Percentiles rank a stretch among this genome's conserved stretches.
phyloP scores from a whole-genome alignment of 164 flowering plant genomes.

The Piper longum region DNA sequence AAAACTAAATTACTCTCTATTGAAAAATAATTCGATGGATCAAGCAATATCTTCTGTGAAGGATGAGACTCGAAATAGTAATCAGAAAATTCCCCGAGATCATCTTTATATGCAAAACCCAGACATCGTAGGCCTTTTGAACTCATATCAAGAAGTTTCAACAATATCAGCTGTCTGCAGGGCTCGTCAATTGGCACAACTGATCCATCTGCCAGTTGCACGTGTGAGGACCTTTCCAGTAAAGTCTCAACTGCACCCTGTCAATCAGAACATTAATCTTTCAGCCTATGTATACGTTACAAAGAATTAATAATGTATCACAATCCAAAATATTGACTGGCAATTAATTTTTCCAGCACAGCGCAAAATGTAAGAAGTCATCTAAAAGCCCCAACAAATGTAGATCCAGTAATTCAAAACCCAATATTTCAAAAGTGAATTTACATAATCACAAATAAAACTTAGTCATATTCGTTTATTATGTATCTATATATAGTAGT shows the following conservation, averaged over 20 bases:
- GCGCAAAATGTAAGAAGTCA: no score
- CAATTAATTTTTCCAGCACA: no score
- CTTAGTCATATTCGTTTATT: no score
- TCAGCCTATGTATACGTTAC: not conserved
- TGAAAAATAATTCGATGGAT: constrained; percentile 50
- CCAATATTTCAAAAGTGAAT: no score
- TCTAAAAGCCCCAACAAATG: no score
- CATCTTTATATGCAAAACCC: constrained; percentile 82
- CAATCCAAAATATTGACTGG: no score
- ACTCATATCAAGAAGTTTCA: constrained; percentile 57
- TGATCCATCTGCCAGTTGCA: constrained; percentile 88
- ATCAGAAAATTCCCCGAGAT: constrained; percentile 68
- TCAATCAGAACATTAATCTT: not conserved
- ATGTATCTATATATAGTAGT: no score
- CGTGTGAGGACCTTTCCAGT: constrained; percentile 64
- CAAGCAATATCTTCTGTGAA: constrained; percentile 72
- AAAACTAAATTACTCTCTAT: constrained; percentile 68
- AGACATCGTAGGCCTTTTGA: constrained; percentile 79
- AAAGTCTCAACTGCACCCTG: constrained; percentile 93
- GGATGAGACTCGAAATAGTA: constrained; percentile 59
- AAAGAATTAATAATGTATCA: no score
- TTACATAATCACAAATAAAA: no score
- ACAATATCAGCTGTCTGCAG: constrained; percentile 46
- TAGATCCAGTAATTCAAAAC: no score
- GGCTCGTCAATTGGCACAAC: constrained; percentile 58